Base-by-base conservation (phyloP, 2,329 filamentous ascomycete species). In the Xylaria sp. region DNA sequence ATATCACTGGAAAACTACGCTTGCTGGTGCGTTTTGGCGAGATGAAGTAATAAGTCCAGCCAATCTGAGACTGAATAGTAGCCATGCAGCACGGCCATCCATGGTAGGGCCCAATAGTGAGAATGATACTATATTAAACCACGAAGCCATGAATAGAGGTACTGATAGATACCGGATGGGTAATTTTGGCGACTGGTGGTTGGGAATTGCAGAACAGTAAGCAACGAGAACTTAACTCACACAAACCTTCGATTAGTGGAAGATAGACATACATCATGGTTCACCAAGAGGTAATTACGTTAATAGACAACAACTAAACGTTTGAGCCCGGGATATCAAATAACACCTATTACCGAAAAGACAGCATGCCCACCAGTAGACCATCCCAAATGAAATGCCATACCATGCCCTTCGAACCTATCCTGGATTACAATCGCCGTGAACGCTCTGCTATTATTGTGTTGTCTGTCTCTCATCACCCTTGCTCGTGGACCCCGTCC, bases 281-380 rank as follows among this genome's bases (percentile, higher is more conserved):
- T 23, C n/a, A 36, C 10, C 9, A 56, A 46, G 6, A 13, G 36
- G 18, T 41, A 41, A 32, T 34, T 34, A 43, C 15, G 30, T 43
- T 45, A 6, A 36, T 20, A 56, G 28, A 32, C 18, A 65, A 10
- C 5, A 32, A 23, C 25, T 8, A n/a, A n/a, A 7, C n/a, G 25
- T 25, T 9, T 10, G 18, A 30, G 36, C 57, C 48, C 20, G 32
- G 63, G 59, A 66, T 68, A 65, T 66, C 53, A 48, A 66, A 65
- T 28, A 62, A 63, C 63, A 55, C 59, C 58, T 2, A 32, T 41
- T 6, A 34, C 39, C 34, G 28, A 50, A 36, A 15, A 56, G 23
- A 45, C 20, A 20, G 7, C 8, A 18, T 48, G 12, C 57, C 57
- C 8, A 48, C 34, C 32, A 43, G n/a, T 34, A 43, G 41, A 32